Evolutionary conservation across 257 asterid species (phyloP), one percentile per base, ranked within the genome.

Genomic region (Apocynum venetum): DNA sequence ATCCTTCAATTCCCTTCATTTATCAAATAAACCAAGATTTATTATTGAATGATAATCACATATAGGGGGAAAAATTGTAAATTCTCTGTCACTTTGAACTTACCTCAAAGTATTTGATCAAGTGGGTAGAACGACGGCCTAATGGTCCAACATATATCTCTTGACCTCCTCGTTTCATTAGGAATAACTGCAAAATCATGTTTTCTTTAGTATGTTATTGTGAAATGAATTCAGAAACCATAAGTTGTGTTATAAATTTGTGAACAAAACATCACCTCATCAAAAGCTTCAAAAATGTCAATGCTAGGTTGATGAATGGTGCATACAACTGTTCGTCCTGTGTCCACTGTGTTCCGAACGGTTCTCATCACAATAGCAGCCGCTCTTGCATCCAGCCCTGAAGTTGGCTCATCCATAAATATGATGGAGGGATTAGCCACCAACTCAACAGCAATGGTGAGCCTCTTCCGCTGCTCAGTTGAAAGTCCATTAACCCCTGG

Each of bases 291-390:
- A 59, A 91, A 91, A 35, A 91, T 89, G 83, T 91, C 97, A 8
- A 91, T 91, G 79, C 97, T 90, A 44, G 96, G 97, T 70, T 91
- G 97, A 76, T 91, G 97, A 76, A 91, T 91, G 65, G 97, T 91
- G 89, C 97, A 91, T 8, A 91, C 97, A 3, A 90, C 96, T 0
- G 97, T 91, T 80, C 97, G 77, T 82, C 97, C 97, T 1, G 97
- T 91, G 83, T 91, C 88, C 0, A 91, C 97, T 0, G 97, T 91
- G 83, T 90, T 91, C 80, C 97, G 86, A 4, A 90, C 93, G 0
- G 96, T 85, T 84, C 97, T 90, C 97, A 91, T 91, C 76, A 91
- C 97, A 77, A 91, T 90, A 43, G 97, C 97, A 80, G 97, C 96
- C 2, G 97, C 97, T 75, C 97, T 80, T 40, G 96, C 97, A 83